Evolutionary conservation across 495 filamentous ascomycete species (phyloP).

Genomic region (Aspergillus haitiensis): DNA sequence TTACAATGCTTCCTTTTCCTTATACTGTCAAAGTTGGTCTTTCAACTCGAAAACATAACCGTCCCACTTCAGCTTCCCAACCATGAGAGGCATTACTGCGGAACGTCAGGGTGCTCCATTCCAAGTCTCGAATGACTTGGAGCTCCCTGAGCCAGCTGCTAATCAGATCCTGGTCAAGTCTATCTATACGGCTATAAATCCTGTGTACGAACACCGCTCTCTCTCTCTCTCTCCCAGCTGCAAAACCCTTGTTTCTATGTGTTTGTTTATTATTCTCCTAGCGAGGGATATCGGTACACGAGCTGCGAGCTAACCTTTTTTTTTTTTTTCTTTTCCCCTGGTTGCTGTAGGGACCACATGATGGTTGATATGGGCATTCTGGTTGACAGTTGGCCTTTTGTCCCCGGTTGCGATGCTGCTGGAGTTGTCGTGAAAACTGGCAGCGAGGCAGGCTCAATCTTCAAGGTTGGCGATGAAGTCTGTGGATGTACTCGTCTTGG

Average conservation of each 20-base stretch:
- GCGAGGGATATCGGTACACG: not conserved
- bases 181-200: not conserved
- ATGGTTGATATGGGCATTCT: not conserved
- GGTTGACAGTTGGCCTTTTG: not conserved
- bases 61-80: not conserved
- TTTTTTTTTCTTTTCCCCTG: not conserved
- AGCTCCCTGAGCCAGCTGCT: not conserved
- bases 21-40: too few relatives aligned
- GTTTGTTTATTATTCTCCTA: not conserved
- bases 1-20: too few relatives aligned
- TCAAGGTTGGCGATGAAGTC: slow-evolving; percentile 5
- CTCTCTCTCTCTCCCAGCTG: too few relatives aligned
- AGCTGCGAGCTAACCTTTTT: not conserved
- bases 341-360: not conserved
- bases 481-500: not conserved
- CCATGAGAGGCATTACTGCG: slow-evolving; percentile 1
- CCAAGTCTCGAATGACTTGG: not conserved
- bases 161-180: not conserved
- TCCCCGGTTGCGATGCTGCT: not conserved
- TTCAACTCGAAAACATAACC: not conserved
- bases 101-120: not conserved
- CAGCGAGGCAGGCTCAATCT: not conserved
- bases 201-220: not conserved
- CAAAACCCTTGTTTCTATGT: not conserved
- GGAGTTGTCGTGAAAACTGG: not conserved